Conservation (phyloP, 73 alveolate species). For the Tetrahymena elliotti region DNA sequence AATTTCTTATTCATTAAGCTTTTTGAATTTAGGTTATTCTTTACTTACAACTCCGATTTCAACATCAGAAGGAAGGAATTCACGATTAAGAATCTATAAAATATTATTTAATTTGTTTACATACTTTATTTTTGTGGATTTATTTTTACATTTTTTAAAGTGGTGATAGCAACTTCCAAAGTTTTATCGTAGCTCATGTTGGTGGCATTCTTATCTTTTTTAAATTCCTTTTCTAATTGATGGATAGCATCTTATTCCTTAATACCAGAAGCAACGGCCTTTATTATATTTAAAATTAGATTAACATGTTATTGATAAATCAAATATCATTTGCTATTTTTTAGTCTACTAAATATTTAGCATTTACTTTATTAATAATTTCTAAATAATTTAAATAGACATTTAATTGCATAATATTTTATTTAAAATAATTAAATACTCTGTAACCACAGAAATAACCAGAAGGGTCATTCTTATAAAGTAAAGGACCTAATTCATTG, state of each 20-base stretch:
- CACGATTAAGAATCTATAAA: constrained; percentile 26
- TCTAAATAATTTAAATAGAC: not conserved
- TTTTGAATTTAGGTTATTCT: constrained; percentile 37
- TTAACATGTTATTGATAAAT: not conserved
- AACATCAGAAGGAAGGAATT: constrained; percentile 84
- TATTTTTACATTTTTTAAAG: constrained; percentile 53
- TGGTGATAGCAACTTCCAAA: constrained; percentile 71
- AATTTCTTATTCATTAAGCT: constrained; percentile 27
- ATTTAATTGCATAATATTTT: not conserved
- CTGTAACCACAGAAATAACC: constrained; percentile 85
- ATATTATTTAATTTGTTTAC: not conserved
- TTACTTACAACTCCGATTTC: constrained; percentile 83
- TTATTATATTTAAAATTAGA: not conserved
- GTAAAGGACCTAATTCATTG: constrained; percentile 92
- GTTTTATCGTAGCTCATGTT: constrained; percentile 57
- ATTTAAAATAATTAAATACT: constrained; percentile 14
- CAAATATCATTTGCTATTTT: no score
- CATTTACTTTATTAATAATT: no score
- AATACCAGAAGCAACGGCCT: constrained; percentile 78
- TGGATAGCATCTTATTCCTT: constrained; percentile 93
- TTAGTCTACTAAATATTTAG: not conserved
- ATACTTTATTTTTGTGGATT: constrained; percentile 37
- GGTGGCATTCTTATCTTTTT: constrained; percentile 63
- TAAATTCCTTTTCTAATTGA: constrained; percentile 76
- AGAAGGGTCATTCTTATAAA: constrained; percentile 90